Base-by-base conservation (phyloP, 2,329 filamentous ascomycete species). In the Penicillium expansum region DNA sequence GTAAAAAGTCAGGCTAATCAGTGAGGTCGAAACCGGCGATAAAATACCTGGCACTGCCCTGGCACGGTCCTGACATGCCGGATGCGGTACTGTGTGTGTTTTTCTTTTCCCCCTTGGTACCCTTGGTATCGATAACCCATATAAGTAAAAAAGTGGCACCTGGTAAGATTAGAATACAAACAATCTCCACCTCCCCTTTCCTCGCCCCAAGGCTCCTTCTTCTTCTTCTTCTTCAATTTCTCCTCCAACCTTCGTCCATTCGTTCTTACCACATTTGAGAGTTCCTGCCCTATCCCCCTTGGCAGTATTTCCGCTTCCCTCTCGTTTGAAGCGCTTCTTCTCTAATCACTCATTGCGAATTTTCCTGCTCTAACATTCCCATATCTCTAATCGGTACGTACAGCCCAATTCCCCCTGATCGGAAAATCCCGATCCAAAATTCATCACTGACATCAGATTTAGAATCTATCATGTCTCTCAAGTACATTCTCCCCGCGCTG, bases 401-500 rank as follows among this genome's bases (percentile, higher is more conserved):
- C 13, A 20, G 4, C 6, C 18, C 16, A 22, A 57, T 58, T 41
- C 53, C 63, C 62, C 57, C 48, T 54, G 33, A 30, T 22, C 33
- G 24, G 27, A 33, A 32, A 27, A 18, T 18, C 22, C 4, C n/a
- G 9, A 24, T 1, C n/a, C 18, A 42, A 41, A 45, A 45, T 32
- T 30, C 27, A 32, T 54, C 5, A 37, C 44, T 63, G 53, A 60
- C 60, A 33, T 27, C 54, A 55, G 38, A 24, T 42, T 44, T 52
- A 55, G 44, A 55, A 41, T 52, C 35, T 47, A 48, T 58, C 71
- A 84, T 85, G 80, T 77, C 77, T 62, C 74, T 82, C 69, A 84
- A 80, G 73, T 80, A 82, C 74, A 74, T 82, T 64, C 72, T 86
- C 61, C 81, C 84, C 59, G 80, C 77, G 59, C 75, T 86, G 72